Base-by-base conservation (phyloP, 768 basidiomycete species). In the Trichaptum fuscoviolaceum region DNA sequence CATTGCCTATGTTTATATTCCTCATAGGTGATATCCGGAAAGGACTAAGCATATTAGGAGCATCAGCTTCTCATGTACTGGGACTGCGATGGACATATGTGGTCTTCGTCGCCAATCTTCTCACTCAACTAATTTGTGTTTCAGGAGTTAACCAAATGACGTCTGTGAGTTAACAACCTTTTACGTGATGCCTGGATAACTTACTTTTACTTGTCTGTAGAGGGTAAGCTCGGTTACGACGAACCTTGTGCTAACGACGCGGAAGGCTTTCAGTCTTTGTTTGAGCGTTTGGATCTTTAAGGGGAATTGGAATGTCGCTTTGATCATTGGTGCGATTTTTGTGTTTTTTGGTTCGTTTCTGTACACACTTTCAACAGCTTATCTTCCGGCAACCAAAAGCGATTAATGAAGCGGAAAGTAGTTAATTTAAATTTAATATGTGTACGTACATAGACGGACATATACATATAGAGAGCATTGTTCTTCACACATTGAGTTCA, bases 261-360 rank as follows among this genome's bases (percentile, higher is more conserved):
- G 93, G 62, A 95, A 95, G 74, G 92, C 92, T 7, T 74, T 92
- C 61, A 91, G 89, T 68, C 81, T 95, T 24, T 88, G 86, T 70
- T 85, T 94, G 67, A 91, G 89, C 71, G 89, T 95, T 8, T 92
- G 90, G 90, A 93, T 86, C 85, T 93, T 93, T 72, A 87, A 87
- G 1, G 87, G 85, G 68, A 86, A 85, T 5, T 88, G 90, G 85
- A 91, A 91, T 67, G 65, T 73, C 0, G 84, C 86, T 67, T 78
- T 94, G 25, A 87, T 80, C 0, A 42, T 82, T 6, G 93, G 93
- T 25, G 91, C 91, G 3, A 76, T 73, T 3, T 86, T 94, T 85
- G 93, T 95, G 2, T 87, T 93, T 69, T 64, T 82, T 4, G 90
- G 90, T 24, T 89, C 87, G 67, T 71, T 89, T 15, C 68, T 87